Evolutionary conservation across 2,329 filamentous ascomycete species (phyloP).

Genomic region (Geosmithia morbida): DNA sequence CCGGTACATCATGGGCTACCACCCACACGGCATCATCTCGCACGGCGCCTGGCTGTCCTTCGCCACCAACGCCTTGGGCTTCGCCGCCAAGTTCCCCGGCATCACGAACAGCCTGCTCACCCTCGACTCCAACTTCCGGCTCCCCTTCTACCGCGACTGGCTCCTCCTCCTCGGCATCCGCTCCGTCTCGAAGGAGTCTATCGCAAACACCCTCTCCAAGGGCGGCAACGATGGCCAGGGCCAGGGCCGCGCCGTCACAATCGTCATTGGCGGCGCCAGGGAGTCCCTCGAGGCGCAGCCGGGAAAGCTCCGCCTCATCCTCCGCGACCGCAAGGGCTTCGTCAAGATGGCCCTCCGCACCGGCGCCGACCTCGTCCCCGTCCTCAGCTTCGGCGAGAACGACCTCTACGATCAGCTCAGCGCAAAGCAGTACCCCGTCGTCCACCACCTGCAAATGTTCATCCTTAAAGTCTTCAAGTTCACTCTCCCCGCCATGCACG

Average conservation of each 20-base stretch:
- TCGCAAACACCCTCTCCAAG: slow-evolving; percentile 71
- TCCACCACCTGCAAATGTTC: slow-evolving; percentile 71
- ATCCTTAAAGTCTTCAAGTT: slow-evolving; percentile 82
- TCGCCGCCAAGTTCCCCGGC: slow-evolving; percentile 76
- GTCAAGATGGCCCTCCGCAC: slow-evolving; percentile 84
- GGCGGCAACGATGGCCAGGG: slow-evolving; percentile 68
- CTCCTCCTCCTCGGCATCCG: slow-evolving; percentile 76
- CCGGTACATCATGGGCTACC: slow-evolving; percentile 95
- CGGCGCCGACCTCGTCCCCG: slow-evolving; percentile 87
- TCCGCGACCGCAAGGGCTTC: slow-evolving; percentile 79
- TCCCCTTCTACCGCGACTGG: slow-evolving; percentile 90
- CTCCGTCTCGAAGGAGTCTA: slow-evolving; percentile 83
- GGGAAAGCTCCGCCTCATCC: slow-evolving; percentile 58
- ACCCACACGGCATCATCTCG: slow-evolving; percentile 94
- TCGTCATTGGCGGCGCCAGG: slow-evolving; percentile 83
- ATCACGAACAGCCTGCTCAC: slow-evolving; percentile 91
- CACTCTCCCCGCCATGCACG: slow-evolving; percentile 81
- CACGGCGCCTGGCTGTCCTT: slow-evolving; percentile 93
- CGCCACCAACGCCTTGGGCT: slow-evolving; percentile 77
- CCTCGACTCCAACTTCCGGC: slow-evolving; percentile 88
- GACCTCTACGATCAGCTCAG: slow-evolving; percentile 87
- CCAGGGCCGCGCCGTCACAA: slow-evolving; percentile 91
- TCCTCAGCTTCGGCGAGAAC: slow-evolving; percentile 89
- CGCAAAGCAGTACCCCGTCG: slow-evolving; percentile 58
- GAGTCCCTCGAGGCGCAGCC: slow-evolving; percentile 86